Conservation (phyloP, 768 basidiomycete genomes). For the Trametes gibbosa region DNA sequence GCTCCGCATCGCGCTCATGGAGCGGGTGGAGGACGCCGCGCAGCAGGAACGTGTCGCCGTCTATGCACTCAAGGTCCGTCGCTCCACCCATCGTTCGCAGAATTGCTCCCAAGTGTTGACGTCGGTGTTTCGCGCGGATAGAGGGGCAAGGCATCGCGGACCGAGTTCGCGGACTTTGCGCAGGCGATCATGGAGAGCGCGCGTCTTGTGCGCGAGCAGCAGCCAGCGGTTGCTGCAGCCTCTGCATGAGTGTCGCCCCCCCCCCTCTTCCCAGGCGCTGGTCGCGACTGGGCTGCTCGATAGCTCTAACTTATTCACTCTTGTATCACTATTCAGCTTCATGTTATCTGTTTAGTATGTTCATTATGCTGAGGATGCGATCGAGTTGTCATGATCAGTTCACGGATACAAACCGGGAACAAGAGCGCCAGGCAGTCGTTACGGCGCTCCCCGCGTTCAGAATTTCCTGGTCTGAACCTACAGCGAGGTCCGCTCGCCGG, state of each 20-base stretch:
- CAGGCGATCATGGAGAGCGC: conserved; percentile 13
- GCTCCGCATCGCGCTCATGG: conserved; percentile 54
- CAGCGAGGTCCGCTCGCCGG: neutral
- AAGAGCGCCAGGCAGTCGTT: neutral
- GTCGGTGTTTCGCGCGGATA: neutral
- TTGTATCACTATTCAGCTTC: neutral
- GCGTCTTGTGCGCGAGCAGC: neutral
- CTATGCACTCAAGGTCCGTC: conserved; percentile 64
- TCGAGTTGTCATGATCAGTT: neutral
- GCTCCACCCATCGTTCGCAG: too few relatives aligned
- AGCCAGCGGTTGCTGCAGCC: neutral
- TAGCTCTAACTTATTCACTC: neutral
- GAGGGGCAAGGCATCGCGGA: conserved; percentile 26
- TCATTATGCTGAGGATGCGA: neutral
- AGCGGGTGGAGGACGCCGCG: conserved; percentile 34
- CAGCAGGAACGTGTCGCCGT: conserved; percentile 47
- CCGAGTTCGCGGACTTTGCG: conserved; percentile 28
- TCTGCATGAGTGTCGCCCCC: neutral
- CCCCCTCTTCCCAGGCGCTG: conserved; percentile 2
- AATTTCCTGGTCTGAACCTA: too few relatives aligned
- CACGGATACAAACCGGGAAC: neutral
- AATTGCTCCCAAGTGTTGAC: too few relatives aligned
- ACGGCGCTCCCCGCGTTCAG: neutral
- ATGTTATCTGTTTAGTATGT: neutral
- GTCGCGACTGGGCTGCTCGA: neutral